A percentile compares a stretch with the other conserved stretches of the same genome.
phyloP scores from a whole-genome alignment of 345 rosid species.

The Laguncularia racemosa region DNA sequence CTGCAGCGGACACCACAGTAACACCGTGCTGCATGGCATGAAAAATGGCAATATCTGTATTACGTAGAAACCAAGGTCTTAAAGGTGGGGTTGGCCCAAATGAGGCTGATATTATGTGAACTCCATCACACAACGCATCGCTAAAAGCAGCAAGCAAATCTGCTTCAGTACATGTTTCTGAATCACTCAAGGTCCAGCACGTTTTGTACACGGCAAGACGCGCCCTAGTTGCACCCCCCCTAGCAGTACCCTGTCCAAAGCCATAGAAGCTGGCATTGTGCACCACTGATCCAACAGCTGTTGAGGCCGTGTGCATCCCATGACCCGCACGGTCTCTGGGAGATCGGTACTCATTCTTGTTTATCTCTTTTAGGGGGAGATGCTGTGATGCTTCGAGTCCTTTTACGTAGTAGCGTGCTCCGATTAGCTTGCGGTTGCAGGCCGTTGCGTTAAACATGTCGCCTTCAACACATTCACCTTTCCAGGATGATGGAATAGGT shows the following conservation, averaged over 20 bases:
- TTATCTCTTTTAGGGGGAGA: constrained; percentile 22
- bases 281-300: constrained; percentile 40
- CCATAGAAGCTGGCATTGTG: constrained; percentile 29
- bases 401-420: constrained; percentile 56
- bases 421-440: constrained; percentile 61
- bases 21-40: constrained; percentile 51
- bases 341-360: constrained; percentile 41
- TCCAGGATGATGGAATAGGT: constrained; percentile 53
- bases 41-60: constrained; percentile 38
- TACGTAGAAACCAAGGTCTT: constrained; percentile 23
- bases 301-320: constrained; percentile 67
- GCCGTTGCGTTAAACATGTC: constrained; percentile 28
- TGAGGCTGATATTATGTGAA: constrained; percentile 46
- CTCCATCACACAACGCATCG: constrained; percentile 45
- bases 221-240: constrained; percentile 63
- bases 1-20: constrained; percentile 49
- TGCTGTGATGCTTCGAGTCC: constrained; percentile 32
- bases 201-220: constrained; percentile 52
- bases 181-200: constrained; percentile 32
- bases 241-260: constrained; percentile 34
- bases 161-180: constrained; percentile 35
- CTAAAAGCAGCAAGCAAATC: constrained; percentile 52
- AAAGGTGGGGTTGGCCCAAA: constrained; percentile 43
- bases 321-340: constrained; percentile 52
- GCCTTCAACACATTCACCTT: constrained; percentile 50